Evolutionary conservation across 2,329 filamentous ascomycete species (phyloP), one percentile per base, ranked within the genome.

Genomic region (Chaetothyriales sp.): DNA sequence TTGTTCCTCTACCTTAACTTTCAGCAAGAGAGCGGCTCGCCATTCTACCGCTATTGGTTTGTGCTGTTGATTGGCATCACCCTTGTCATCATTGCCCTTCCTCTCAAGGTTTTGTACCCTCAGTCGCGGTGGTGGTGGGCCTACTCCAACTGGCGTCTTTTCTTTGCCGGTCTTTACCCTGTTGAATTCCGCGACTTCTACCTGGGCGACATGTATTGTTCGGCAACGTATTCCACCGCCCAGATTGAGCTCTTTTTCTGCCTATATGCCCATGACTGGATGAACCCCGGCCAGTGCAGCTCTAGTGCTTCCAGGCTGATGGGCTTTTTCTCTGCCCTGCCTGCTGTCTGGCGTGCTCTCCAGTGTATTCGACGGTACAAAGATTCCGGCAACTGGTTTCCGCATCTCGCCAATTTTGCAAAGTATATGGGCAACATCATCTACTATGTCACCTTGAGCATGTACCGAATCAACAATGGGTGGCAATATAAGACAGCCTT

Each of bases 131-230:
- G 75, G 57, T 98, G 92, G 90, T 84, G 94, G 65, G 73, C 85
- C 25, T 89, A 89, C 65, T 88, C 87, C n/a, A 82, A 90, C 69
- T 93, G 85, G 78, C 85, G 92, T 54, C 73, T 96, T 18, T 70
- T 93, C 49, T 76, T 90, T 47, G 86, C 90, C 12, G 89, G 89
- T 3, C 65, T 94, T 18, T 95, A 93, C 62, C 87, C 87, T 1
- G 92, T 98, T 47, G 90, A 96, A 64, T 98, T 96, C 65, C 80
- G 89, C 52, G 92, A 98, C 67, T 96, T 98, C 69, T 96, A 95
- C 67, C 76, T 96, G 0, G 92, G 92, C 49, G 92, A 98, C 64
- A 95, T 96, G 74, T 95, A 94, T 66, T 96, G 90, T 67, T 96
- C 92, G 2, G 73, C 94, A 51, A 94, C 89, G 5, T 98, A 98